Percentiles rank a stretch among this genome's conserved stretches.
phyloP scores from a whole-genome alignment of 108 stramenopile genomes.

The Cyclostephanos invisitatus region DNA sequence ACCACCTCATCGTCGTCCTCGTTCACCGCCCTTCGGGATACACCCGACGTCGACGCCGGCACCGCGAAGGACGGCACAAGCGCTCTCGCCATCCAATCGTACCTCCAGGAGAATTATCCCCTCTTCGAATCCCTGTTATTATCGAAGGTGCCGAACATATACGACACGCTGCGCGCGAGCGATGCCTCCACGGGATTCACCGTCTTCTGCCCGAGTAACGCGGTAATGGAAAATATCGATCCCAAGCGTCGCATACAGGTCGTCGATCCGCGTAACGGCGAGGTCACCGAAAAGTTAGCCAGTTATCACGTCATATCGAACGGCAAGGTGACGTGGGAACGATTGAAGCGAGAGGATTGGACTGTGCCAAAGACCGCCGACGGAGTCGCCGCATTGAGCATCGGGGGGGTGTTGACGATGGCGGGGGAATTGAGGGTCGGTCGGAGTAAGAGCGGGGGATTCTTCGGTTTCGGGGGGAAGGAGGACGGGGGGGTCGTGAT shows the following conservation, averaged over 20 bases:
- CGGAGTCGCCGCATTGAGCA: slow-evolving; percentile 44
- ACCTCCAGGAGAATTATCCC: slow-evolving; percentile 39
- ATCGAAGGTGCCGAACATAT: slow-evolving; percentile 39
- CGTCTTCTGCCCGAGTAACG: slow-evolving; percentile 37
- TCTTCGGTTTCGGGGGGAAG: slow-evolving; percentile 46
- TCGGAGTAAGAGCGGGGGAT: slow-evolving; percentile 43
- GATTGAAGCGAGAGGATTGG: slow-evolving; percentile 50
- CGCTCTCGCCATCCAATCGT: slow-evolving; percentile 26
- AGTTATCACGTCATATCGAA: slow-evolving; percentile 42
- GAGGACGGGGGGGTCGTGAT: slow-evolving; percentile 52
- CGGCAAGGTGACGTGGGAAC: slow-evolving; percentile 41
- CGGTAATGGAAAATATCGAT: slow-evolving; percentile 40
- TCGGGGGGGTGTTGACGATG: slow-evolving; percentile 45
- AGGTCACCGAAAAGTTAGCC: slow-evolving; percentile 42
- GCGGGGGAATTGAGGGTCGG: slow-evolving; percentile 50
- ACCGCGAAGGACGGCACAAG: background rate
- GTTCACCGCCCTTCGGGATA: background rate
- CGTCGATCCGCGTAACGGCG: slow-evolving; percentile 42
- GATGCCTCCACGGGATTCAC: slow-evolving; percentile 43
- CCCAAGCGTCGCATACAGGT: slow-evolving; percentile 43
- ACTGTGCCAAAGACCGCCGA: slow-evolving; percentile 31
- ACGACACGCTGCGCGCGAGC: slow-evolving; percentile 20
- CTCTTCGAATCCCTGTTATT: slow-evolving; percentile 43
- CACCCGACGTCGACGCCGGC: slow-evolving; percentile 2
- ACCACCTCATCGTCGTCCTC: background rate